Conservation (phyloP, 441 rosid species). For the Isatis lusitanica region DNA sequence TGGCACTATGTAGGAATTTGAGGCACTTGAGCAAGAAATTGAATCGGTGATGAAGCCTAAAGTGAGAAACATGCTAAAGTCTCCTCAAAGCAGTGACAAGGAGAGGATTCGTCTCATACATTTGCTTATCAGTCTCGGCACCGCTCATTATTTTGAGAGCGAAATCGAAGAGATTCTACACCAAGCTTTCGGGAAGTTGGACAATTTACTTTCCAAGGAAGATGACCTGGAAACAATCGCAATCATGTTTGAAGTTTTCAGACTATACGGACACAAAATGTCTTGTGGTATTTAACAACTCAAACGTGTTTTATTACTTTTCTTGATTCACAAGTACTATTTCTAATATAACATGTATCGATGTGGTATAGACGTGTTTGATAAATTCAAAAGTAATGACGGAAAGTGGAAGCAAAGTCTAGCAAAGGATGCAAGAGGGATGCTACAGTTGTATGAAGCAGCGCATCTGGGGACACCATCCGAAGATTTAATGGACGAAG, state of each 20-base stretch:
- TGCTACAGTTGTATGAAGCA: conserved; percentile 4
- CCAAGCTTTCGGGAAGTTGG: neutral
- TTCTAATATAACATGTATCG: too few species aligned
- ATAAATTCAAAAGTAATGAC: conserved; percentile 5
- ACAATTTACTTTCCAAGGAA: neutral
- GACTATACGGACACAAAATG: conserved; percentile 7
- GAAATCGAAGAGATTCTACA: conserved; percentile 19
- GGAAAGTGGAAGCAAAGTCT: neutral
- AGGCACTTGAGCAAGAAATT: conserved; percentile 12
- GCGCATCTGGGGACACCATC: neutral
- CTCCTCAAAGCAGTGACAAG: neutral
- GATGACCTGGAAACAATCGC: conserved; percentile 14
- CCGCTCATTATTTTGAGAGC: conserved; percentile 11
- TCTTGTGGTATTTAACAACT: too few species aligned
- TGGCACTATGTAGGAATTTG: too few species aligned
- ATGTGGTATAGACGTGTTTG: too few species aligned
- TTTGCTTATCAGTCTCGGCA: conserved; percentile 13
- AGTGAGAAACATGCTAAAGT: conserved; percentile 4
- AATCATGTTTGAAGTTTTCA: conserved; percentile 16
- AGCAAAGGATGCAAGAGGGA: neutral
- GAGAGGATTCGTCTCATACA: conserved; percentile 10
- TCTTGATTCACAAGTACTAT: too few species aligned
- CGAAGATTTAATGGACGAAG: conserved; percentile 20
- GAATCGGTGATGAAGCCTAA: neutral
- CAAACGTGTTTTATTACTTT: too few species aligned